Base-by-base conservation (phyloP, 2,329 filamentous ascomycete species). In the Trichoderma harzianum region DNA sequence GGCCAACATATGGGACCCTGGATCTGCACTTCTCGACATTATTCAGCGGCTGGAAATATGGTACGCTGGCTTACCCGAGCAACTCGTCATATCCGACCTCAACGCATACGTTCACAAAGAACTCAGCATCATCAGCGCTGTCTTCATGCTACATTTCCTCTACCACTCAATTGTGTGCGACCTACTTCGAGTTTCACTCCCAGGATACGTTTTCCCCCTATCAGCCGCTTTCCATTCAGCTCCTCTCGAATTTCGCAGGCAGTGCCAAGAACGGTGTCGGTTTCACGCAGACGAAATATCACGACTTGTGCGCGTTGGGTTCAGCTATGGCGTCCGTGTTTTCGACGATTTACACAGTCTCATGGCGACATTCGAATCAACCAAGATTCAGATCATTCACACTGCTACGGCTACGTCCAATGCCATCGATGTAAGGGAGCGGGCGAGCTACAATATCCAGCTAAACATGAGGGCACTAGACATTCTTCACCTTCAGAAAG, bases 331-430 rank as follows among this genome's bases (percentile, higher is more conserved):
- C 2, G 61, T 61, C 8, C 66, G 66, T 1, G 66, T 47, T 34
- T 69, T 69, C 7, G 66, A 69, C 7, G 66, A 69, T 21, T 36
- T 69, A 34, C 66, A 69, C 39, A 60, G 66, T 10, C n/a, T 69
- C 1, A 69, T 69, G 66, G 66, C 66, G 5, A 69, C 66, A 51
- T 69, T 69, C 7, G 66, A 69, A 57, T 69, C 66, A 5, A 69
- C 66, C 18, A 69, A 69, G 39, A 69, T 69, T 10, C 66, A 69
- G 16, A 69, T 69, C 7, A 69, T 69, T 51, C 66, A 69, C 66
- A 69, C 66, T 7, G 66, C 66, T 6, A 69, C 66, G 5, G 66
- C 66, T 51, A 69, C 66, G 18, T 69, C 66, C 4, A 69, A 69
- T 21, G 57, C 66, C 14, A 26, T 14, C 3, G 66, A 69, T n/a